Percentiles rank a stretch among this genome's conserved stretches.
Conservation (phyloP, 1,284 basidiomycete species). For the Peniophora sp. region DNA sequence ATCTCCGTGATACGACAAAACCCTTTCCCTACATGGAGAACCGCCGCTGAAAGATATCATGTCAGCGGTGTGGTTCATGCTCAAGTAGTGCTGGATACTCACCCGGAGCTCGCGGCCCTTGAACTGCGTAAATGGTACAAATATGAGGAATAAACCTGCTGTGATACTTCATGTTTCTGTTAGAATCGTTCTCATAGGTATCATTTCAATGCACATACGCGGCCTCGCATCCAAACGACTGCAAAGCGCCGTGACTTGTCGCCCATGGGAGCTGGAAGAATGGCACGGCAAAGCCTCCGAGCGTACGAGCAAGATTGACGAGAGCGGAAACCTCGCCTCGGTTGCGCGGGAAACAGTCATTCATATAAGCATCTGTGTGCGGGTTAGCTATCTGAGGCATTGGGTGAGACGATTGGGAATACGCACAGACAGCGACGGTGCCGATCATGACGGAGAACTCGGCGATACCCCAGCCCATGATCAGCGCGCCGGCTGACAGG, state of each 20-base stretch:
- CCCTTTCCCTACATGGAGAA: no score
- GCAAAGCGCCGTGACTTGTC: slow-evolving; percentile 41
- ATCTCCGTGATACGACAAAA: no score
- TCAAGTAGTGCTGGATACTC: slow-evolving; percentile 11
- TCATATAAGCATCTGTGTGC: slow-evolving; percentile 39
- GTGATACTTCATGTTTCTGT: slow-evolving; percentile 30
- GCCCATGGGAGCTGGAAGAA: slow-evolving; percentile 62
- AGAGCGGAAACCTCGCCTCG: slow-evolving; percentile 54
- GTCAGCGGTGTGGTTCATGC: no score
- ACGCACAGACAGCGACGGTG: slow-evolving; percentile 55
- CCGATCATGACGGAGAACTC: slow-evolving; percentile 55
- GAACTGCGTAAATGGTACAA: slow-evolving; percentile 43
- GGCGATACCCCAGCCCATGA: slow-evolving; percentile 65
- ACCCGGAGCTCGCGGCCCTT: slow-evolving; percentile 40
- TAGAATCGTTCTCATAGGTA: neutral
- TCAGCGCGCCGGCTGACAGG: slow-evolving; percentile 42
- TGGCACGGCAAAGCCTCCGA: slow-evolving; percentile 57
- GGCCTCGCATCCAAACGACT: slow-evolving; percentile 52
- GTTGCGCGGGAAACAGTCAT: slow-evolving; percentile 41
- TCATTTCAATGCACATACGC: slow-evolving; percentile 27
- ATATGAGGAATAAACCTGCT: slow-evolving; percentile 39
- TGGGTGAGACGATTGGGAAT: slow-evolving; percentile 1
- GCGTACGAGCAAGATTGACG: slow-evolving; percentile 48
- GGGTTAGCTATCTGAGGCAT: neutral
- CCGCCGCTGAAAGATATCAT: no score